Evolutionary conservation across 495 filamentous ascomycete species (phyloP).

Genomic region (Penicillium fimorum): DNA sequence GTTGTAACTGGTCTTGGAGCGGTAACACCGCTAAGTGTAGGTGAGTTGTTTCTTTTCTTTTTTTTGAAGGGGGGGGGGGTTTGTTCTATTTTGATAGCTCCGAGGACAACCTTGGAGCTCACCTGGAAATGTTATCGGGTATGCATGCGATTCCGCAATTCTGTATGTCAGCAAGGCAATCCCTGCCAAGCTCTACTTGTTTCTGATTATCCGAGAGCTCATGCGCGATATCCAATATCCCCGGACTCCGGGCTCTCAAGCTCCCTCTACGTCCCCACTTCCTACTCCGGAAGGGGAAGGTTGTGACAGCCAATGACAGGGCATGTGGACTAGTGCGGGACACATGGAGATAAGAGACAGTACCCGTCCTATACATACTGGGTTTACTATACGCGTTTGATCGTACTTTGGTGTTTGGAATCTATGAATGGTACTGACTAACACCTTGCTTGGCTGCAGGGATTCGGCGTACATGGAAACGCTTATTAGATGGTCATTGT

Average conservation of each 20-base stretch:
- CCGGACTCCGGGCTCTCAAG: conserved; percentile 14
- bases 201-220: background rate
- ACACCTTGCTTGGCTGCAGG: conserved; percentile 42
- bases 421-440: background rate
- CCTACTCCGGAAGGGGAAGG: conserved; percentile 26
- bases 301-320: conserved; percentile 29
- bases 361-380: conserved; percentile 1
- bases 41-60: conserved; percentile 36
- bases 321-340: conserved; percentile 6
- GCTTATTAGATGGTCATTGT: conserved; percentile 73
- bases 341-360: background rate
- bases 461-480: conserved; percentile 72
- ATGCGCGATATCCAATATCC: conserved; percentile 7
- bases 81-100: background rate
- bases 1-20: conserved; percentile 94
- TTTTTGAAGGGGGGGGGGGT: too few species aligned
- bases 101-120: background rate
- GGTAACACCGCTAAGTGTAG: conserved; percentile 86
- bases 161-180: background rate
- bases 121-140: background rate
- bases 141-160: background rate
- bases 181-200: background rate
- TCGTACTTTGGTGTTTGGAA: background rate
- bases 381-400: background rate
- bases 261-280: conserved; percentile 19